These are phyloP conservation scores for Kodamaea jinghongensis DNA, from an alignment of 805 yeast species.

Conservation along the genomic window DNA sequence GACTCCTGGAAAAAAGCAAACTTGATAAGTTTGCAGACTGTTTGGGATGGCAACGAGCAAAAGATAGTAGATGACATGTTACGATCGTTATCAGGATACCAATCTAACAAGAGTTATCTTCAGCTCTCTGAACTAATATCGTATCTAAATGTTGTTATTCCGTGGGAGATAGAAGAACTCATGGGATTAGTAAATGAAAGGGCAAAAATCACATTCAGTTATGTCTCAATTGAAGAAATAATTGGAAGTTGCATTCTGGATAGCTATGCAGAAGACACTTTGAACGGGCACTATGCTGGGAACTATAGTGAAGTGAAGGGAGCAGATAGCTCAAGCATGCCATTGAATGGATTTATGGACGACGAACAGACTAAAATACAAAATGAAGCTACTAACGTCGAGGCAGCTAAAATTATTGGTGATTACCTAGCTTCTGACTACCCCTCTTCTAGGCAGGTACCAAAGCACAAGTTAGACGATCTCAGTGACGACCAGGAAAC, in stretches of 20 bases:
- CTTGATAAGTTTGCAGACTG: conserved; percentile 23
- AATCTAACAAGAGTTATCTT: conserved; percentile 33
- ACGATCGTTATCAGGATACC: conserved; percentile 11
- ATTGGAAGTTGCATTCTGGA: conserved; percentile 60
- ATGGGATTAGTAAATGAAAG: conserved; percentile 49
- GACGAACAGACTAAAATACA: too few species aligned
- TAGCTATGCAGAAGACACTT: not conserved
- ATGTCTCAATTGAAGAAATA: conserved; percentile 58
- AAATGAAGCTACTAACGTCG: too few species aligned
- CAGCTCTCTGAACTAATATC: conserved; percentile 45
- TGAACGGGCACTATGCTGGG: too few species aligned
- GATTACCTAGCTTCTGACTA: too few species aligned
- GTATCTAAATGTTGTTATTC: conserved; percentile 47
- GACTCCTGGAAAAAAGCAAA: conserved; percentile 36
- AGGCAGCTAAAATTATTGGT: too few species aligned
- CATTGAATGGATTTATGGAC: too few species aligned
- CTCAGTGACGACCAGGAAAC: too few species aligned
- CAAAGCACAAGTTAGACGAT: too few species aligned
- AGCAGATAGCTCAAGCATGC: too few species aligned
- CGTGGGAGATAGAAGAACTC: conserved; percentile 58
- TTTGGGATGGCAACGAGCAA: conserved; percentile 26
- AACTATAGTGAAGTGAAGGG: too few species aligned
- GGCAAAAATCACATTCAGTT: conserved; percentile 41
- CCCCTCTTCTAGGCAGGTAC: too few species aligned
- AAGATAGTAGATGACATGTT: conserved; percentile 10